Conservation (phyloP, 345 rosid genomes). For the Zanthoxylum bungeanum region DNA sequence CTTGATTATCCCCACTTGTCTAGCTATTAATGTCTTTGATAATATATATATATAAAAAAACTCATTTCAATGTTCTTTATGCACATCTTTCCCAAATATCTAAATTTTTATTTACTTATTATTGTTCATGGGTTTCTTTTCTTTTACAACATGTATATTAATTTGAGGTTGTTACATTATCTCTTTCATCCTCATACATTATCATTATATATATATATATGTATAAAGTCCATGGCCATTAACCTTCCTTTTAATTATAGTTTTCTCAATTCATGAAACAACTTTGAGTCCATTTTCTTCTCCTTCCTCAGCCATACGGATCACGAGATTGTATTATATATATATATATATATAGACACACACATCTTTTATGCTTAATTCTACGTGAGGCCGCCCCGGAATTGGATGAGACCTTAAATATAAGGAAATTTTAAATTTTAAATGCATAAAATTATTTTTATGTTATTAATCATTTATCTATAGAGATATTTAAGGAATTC, state of each 20-base stretch:
- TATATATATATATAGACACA: no score
- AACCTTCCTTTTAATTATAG: neutral
- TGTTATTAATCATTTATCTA: no score
- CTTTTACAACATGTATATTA: neutral
- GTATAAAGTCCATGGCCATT: no score
- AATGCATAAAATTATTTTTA: no score
- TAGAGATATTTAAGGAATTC: no score
- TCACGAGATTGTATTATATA: neutral
- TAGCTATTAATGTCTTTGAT: slow-evolving; percentile 12
- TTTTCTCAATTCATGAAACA: neutral
- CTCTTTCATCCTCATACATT: neutral
- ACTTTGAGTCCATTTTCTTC: neutral
- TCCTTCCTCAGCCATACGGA: neutral
- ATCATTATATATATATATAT: no score
- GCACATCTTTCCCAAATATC: neutral
- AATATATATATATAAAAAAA: no score
- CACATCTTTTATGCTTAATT: no score
- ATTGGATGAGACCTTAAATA: no score
- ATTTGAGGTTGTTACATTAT: neutral
- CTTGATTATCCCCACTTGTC: slow-evolving; percentile 40
- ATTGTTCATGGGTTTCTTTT: neutral
- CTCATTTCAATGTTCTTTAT: neutral
- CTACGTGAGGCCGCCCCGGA: no score
- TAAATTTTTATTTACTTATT: neutral
- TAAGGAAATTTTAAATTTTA: no score